Base-by-base conservation (phyloP, 495 filamentous ascomycete species). In the Neurospora sp. region DNA sequence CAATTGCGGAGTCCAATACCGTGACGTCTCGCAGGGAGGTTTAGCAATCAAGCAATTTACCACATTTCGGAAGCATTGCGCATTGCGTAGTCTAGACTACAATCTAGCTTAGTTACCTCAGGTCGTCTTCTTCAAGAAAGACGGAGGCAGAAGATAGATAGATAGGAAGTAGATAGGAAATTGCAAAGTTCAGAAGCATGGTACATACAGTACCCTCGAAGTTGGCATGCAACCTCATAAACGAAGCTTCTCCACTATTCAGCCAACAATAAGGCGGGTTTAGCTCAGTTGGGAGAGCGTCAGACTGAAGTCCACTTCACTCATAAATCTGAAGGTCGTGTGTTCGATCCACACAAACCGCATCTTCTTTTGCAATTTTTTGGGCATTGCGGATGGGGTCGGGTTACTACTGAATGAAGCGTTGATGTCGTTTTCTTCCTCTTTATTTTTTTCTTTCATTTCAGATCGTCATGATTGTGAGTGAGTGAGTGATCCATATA, bases 241-340 rank as follows among this genome's bases (percentile, higher is more conserved):
- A 3, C 1, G 0, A 10, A 6, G 3, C 0, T 12, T 12, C 45
- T 0, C 45, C 20, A 53, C 45, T 27, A 4, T 2, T 0, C 1
- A 37, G 1, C 6, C 68, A 74, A 71, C n/a, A n/a, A 14, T 3
- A 41, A 72, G 35, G 75, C 75, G 75, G 75, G 75, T 76, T 76
- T 76, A 76, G 75, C 74, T 76, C 74, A 76, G 74, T 76, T 76
- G 75, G 73, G 73, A 76, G 73, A 76, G 72, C 72, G 74, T 74
- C 72, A 76, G 74, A 74, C 74, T 76, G 74, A 74, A 74, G 72
- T 74, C 14, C 39, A 27, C 45, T 44, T 48, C 71, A 48, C 73
- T 69, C 71, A 71, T 39, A 12, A 65, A 75, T 75, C 74, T 76
- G 74, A 74, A 74, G 74, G 72, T 74, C 72, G 22, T 76, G 72